Conservation (phyloP, 2,329 filamentous ascomycete genomes). For the Paracamarosporium sp. region DNA sequence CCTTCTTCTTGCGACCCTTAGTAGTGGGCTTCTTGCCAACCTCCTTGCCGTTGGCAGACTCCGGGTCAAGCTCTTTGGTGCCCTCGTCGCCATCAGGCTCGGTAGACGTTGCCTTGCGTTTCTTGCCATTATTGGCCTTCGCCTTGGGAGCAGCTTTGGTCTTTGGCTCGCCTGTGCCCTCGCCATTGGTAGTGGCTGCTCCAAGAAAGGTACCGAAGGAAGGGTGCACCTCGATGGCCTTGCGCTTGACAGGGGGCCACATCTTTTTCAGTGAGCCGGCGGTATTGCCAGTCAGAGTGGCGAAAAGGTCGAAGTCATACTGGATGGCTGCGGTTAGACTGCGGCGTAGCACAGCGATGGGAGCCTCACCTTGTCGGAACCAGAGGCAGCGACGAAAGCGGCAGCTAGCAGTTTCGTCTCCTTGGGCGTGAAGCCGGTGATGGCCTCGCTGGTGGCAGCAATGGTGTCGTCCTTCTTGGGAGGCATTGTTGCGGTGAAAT, state of each 20-base stretch:
- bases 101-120: constrained; percentile 29
- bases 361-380: constrained; percentile 33
- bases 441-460: neutral
- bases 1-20: constrained; percentile 14
- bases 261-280: constrained; percentile 41
- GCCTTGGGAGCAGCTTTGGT: constrained; percentile 12
- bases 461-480: constrained; percentile 32
- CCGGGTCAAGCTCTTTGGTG: constrained; percentile 6
- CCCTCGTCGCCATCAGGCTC: constrained; percentile 12
- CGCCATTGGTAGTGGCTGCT: neutral
- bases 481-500: constrained; percentile 21
- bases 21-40: constrained; percentile 14
- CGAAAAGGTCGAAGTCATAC: constrained; percentile 41
- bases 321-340: constrained; percentile 5
- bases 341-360: neutral
- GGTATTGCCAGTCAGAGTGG: constrained; percentile 35
- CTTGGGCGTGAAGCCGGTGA: constrained; percentile 29
- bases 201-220: constrained; percentile 34
- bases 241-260: constrained; percentile 40
- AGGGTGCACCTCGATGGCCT: constrained; percentile 28
- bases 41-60: constrained; percentile 10
- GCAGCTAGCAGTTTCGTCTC: constrained; percentile 40
- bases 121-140: constrained; percentile 17
- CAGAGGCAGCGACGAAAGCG: constrained; percentile 34
- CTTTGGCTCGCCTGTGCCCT: neutral